phyloP scores from a whole-genome alignment of 441 rosid species.

The Pelargonium myrrhifolium region DNA sequence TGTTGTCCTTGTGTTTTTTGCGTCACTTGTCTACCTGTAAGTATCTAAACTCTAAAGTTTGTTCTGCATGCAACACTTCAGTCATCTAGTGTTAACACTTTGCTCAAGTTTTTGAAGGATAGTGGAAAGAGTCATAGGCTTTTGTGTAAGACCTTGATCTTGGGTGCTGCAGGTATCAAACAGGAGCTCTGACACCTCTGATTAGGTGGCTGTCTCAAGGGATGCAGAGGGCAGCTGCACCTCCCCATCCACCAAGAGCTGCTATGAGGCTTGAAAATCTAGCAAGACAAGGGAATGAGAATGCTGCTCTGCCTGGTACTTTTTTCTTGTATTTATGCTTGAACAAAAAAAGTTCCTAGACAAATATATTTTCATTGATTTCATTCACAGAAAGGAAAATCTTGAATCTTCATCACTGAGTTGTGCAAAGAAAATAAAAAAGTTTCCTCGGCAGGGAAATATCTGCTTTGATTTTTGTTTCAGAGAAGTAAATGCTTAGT shows the following conservation, averaged over 20 bases:
- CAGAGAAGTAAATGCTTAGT: too few species aligned
- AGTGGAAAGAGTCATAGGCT: background rate
- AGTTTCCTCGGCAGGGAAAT: too few species aligned
- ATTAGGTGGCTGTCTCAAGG: slow-evolving; percentile 88
- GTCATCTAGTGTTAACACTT: background rate
- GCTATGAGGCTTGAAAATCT: slow-evolving; percentile 60
- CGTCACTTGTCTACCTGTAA: slow-evolving; percentile 79
- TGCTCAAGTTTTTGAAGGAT: background rate
- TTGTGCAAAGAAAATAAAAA: too few species aligned
- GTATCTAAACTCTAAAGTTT: slow-evolving; percentile 24
- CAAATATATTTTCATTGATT: background rate
- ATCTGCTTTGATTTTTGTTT: too few species aligned
- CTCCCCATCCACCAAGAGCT: slow-evolving; percentile 69
- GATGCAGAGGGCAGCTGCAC: slow-evolving; percentile 92
- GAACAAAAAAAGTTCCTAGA: background rate
- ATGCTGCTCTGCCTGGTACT: slow-evolving; percentile 50
- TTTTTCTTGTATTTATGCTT: slow-evolving; percentile 15
- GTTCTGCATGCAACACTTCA: background rate
- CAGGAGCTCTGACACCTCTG: slow-evolving; percentile 90
- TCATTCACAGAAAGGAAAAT: background rate
- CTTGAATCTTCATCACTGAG: background rate
- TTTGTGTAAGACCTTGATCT: slow-evolving; percentile 4
- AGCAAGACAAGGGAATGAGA: slow-evolving; percentile 51
- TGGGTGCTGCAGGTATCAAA: slow-evolving; percentile 64
- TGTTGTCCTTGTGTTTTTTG: slow-evolving; percentile 67